Percentiles rank a stretch among this genome's conserved stretches.
These are phyloP conservation scores for Leucoagaricus sp. DNA, from an alignment of 1,284 basidiomycete genomes.

Conservation along the genomic window DNA sequence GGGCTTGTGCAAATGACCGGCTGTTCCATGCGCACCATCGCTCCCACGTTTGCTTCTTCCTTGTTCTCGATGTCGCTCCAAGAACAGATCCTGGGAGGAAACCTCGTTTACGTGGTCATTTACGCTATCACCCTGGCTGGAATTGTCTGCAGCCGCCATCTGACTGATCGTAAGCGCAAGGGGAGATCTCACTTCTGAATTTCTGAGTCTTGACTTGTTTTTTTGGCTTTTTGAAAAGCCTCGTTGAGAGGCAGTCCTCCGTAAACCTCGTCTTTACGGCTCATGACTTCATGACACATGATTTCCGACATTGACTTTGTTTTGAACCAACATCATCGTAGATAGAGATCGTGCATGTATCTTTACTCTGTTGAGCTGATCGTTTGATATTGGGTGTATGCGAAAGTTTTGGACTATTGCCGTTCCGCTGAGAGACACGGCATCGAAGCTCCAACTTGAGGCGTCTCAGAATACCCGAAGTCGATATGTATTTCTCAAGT, in stretches of 20 bases:
- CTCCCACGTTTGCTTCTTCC: conserved; percentile 31
- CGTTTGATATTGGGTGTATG: too few relatives aligned
- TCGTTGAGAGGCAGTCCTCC: too few relatives aligned
- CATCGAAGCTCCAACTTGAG: too few relatives aligned
- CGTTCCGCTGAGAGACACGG: too few relatives aligned
- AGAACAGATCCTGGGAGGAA: conserved; percentile 28
- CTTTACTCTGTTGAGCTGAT: background rate
- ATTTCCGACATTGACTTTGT: too few relatives aligned
- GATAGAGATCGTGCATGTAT: too few relatives aligned
- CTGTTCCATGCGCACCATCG: conserved; percentile 24
- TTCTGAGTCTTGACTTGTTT: background rate
- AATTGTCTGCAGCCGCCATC: conserved; percentile 3
- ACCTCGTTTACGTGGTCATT: conserved; percentile 31
- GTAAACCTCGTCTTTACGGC: too few relatives aligned
- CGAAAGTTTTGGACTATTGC: too few relatives aligned
- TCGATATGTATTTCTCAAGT: too few relatives aligned
- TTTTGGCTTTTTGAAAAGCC: background rate
- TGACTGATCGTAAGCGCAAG: conserved; percentile 1
- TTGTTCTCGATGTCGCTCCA: conserved; percentile 35
- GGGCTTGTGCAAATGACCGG: conserved; percentile 28
- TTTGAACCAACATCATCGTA: too few relatives aligned
- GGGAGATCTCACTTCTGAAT: background rate
- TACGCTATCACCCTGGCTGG: conserved; percentile 19
- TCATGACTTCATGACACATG: too few relatives aligned
- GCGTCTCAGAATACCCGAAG: too few relatives aligned